Evolutionary conservation across 352 stramenopile species (phyloP).

Genomic region (Phytophthora kernoviae): DNA sequence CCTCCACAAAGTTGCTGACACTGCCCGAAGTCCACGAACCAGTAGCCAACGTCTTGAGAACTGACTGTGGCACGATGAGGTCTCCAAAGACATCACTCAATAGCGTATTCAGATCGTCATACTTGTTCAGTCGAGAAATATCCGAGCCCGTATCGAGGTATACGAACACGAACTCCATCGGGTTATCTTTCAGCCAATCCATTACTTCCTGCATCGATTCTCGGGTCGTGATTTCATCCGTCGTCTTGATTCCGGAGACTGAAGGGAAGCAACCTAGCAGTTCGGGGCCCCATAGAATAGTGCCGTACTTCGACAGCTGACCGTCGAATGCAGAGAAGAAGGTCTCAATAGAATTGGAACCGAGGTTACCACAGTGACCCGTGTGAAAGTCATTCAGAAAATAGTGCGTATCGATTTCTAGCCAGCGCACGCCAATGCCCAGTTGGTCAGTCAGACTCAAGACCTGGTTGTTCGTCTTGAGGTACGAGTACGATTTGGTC

Average conservation of each 20-base stretch:
- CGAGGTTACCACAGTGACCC: conserved; percentile 62
- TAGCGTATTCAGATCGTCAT: conserved; percentile 37
- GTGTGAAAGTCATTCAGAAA: conserved; percentile 62
- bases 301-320: conserved; percentile 49
- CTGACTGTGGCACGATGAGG: conserved; percentile 38
- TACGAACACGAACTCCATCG: conserved; percentile 48
- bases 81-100: conserved; percentile 49
- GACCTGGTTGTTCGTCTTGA: conserved; percentile 77
- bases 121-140: conserved; percentile 35
- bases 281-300: conserved; percentile 47
- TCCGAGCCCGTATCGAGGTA: conserved; percentile 61
- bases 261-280: conserved; percentile 67
- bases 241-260: conserved; percentile 54
- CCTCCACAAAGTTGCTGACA: conserved; percentile 41
- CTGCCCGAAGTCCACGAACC: conserved; percentile 40
- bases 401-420: conserved; percentile 74
- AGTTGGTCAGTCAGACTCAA: conserved; percentile 65
- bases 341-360: conserved; percentile 36
- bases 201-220: conserved; percentile 49
- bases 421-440: conserved; percentile 53
- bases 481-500: conserved; percentile 49
- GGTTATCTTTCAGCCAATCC: conserved; percentile 50
- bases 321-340: conserved; percentile 46
- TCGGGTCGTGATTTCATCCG: conserved; percentile 42
- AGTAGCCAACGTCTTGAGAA: conserved; percentile 37